Conservation (phyloP, 1,139 yeast genomes). For the Candida pseudoviswanathii region DNA sequence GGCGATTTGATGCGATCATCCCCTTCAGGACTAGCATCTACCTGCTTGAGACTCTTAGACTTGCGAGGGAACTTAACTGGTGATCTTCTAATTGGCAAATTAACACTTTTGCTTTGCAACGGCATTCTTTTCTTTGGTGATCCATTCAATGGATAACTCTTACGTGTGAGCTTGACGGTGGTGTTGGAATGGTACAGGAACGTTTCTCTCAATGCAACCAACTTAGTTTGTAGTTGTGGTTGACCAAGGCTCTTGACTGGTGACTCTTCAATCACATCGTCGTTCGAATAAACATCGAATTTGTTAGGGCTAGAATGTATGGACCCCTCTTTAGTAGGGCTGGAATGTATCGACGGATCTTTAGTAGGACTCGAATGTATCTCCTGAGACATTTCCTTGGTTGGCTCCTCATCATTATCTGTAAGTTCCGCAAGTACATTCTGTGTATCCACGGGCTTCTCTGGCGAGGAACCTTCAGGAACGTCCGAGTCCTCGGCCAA, state of each 20-base stretch:
- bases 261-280: slow-evolving; percentile 47
- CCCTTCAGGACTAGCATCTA: slow-evolving; percentile 10
- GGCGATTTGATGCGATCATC: not conserved
- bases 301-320: not conserved
- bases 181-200: slow-evolving; percentile 9
- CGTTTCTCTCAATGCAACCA: slow-evolving; percentile 10
- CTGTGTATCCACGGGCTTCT: slow-evolving; percentile 11
- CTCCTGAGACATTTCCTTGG: no score
- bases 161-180: not conserved
- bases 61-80: not conserved
- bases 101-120: slow-evolving; percentile 7
- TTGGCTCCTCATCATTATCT: slow-evolving; percentile 20
- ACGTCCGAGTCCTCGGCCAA: slow-evolving; percentile 39
- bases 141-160: not conserved
- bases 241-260: slow-evolving; percentile 25
- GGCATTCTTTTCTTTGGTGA: slow-evolving; percentile 1
- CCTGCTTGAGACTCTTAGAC: not conserved
- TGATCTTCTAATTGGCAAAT: slow-evolving; percentile 1
- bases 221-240: slow-evolving; percentile 2
- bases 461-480: slow-evolving; percentile 28
- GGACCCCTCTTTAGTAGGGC: not conserved
- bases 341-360: not conserved
- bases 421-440: slow-evolving; percentile 25
- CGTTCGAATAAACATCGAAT: slow-evolving; percentile 26
- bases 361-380: slow-evolving; percentile 1